Percentiles rank a stretch among this genome's conserved stretches.
Conservation (phyloP, 2,329 filamentous ascomycete species). For the Pyricularia pennisetigena region DNA sequence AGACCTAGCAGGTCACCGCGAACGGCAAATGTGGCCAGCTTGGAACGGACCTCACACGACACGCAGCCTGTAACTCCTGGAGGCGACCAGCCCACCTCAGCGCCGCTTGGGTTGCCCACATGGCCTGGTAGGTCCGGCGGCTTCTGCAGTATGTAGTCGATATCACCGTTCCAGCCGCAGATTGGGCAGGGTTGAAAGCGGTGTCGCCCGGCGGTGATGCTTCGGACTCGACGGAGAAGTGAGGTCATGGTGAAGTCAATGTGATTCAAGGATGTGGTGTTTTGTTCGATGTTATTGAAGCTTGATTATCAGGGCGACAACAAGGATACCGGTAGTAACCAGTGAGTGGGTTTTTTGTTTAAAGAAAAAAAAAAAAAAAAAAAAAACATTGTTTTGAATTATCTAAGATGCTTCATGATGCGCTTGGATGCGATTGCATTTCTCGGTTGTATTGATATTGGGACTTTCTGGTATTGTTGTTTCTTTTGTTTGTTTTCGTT, state of each 20-base stretch:
- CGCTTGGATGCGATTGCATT: neutral
- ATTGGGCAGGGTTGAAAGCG: constrained; percentile 1
- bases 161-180: constrained; percentile 2
- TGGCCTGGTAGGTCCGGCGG: neutral
- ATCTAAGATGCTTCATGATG: neutral
- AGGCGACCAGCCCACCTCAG: neutral
- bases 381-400: neutral
- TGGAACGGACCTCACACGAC: constrained; percentile 1
- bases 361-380: too few relatives aligned
- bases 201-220: neutral
- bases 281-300: neutral
- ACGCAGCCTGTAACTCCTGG: neutral
- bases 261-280: neutral
- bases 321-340: neutral
- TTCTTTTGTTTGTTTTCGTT: neutral
- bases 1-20: neutral
- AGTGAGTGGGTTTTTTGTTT: neutral
- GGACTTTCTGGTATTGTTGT: neutral
- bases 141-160: constrained; percentile 1
- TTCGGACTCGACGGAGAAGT: neutral
- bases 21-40: neutral
- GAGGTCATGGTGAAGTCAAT: neutral
- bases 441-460: neutral
- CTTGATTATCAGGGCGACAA: neutral
- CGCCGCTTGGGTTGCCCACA: neutral